phyloP scores from a whole-genome alignment of 2,329 filamentous ascomycete species.

The Verticillium zaregamsianum region DNA sequence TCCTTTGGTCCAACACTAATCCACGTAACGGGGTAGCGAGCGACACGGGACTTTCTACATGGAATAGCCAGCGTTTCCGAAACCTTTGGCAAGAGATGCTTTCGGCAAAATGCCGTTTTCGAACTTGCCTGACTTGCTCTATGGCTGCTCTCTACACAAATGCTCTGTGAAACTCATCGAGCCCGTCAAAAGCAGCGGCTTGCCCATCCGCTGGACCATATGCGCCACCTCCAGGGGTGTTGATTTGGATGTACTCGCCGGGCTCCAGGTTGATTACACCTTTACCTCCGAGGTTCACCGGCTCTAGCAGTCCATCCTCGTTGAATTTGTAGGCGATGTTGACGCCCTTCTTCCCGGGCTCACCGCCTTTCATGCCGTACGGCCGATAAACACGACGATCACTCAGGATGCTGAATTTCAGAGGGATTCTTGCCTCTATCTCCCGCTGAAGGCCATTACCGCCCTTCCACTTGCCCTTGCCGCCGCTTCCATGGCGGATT shows the following conservation, averaged over 20 bases:
- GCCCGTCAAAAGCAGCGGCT: neutral
- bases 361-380: slow-evolving; percentile 28
- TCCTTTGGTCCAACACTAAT: too few relatives aligned
- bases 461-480: slow-evolving; percentile 22
- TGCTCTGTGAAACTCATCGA: too few relatives aligned
- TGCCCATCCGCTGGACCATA: slow-evolving; percentile 10
- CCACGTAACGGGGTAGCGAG: too few relatives aligned
- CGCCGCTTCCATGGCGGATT: slow-evolving; percentile 24
- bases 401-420: slow-evolving; percentile 29
- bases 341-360: slow-evolving; percentile 17
- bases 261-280: slow-evolving; percentile 23
- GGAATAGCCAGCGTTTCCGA: too few relatives aligned
- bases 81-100: too few relatives aligned
- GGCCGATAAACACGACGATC: slow-evolving; percentile 28
- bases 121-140: too few relatives aligned
- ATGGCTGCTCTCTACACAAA: too few relatives aligned
- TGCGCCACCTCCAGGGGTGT: slow-evolving; percentile 29
- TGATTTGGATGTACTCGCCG: slow-evolving; percentile 29
- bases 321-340: slow-evolving; percentile 24
- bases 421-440: slow-evolving; percentile 25
- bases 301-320: slow-evolving; percentile 18
- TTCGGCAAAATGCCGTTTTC: too few relatives aligned
- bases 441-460: slow-evolving; percentile 30
- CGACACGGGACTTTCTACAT: too few relatives aligned
- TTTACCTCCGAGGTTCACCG: slow-evolving; percentile 26